phyloP scores from a whole-genome alignment of 2,329 filamentous ascomycete genomes.

The Pyricularia grisea region DNA sequence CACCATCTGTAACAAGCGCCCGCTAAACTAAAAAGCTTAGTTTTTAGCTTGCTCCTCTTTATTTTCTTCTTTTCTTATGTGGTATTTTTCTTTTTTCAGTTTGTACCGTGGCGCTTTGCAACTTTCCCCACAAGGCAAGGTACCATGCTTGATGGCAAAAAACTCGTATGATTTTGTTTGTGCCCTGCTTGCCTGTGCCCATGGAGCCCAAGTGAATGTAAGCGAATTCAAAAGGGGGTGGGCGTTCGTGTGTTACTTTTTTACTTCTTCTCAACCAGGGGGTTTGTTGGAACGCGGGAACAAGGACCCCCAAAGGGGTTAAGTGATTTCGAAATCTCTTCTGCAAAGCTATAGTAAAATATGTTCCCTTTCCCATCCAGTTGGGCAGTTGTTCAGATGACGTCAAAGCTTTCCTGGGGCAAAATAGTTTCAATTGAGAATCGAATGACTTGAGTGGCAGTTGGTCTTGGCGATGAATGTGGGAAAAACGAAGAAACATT shows the following conservation, averaged over 20 bases:
- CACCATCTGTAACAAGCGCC: neutral
- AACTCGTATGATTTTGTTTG: neutral
- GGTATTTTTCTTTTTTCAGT: neutral
- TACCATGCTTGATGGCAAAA: neutral
- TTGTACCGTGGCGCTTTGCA: neutral
- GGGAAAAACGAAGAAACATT: neutral
- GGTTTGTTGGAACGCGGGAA: no score
- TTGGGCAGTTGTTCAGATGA: neutral
- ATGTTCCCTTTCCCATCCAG: neutral
- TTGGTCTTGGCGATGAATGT: neutral
- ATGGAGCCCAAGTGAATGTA: neutral
- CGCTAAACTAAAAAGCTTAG: neutral
- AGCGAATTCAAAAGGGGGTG: neutral
- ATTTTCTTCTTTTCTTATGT: neutral
- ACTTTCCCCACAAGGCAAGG: neutral
- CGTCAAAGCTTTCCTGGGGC: neutral
- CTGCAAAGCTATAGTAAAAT: neutral
- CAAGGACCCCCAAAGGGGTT: neutral
- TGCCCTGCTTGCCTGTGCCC: neutral
- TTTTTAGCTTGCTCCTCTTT: neutral
- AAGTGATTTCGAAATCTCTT: neutral
- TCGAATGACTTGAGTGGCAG: neutral
- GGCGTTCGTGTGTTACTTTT: neutral
- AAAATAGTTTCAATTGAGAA: neutral
- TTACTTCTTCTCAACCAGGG: neutral